A percentile compares a stretch with the other conserved stretches of the same genome.
These are phyloP conservation scores for Cronartium quercuum DNA, from an alignment of 1,284 basidiomycete species.

Conservation along the genomic window DNA sequence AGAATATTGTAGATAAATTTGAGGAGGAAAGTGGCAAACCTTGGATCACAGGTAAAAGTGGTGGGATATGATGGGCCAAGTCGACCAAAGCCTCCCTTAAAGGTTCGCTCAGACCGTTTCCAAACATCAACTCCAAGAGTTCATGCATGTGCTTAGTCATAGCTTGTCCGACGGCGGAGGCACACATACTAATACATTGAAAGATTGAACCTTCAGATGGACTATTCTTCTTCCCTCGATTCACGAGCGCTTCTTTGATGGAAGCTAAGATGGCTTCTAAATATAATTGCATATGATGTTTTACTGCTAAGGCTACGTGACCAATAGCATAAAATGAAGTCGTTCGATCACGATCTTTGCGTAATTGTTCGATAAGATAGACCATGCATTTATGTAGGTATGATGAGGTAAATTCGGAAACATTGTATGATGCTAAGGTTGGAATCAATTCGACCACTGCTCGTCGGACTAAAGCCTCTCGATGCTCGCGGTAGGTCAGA, in stretches of 20 bases:
- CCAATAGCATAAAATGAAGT: constrained; percentile 95
- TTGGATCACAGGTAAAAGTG: constrained; percentile 85
- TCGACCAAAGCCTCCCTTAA: constrained; percentile 77
- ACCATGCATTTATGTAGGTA: constrained; percentile 88
- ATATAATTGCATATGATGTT: constrained; percentile 91
- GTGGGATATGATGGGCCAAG: constrained; percentile 82
- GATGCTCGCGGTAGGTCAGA: constrained; percentile 75
- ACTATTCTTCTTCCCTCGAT: constrained; percentile 83
- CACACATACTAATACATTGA: constrained; percentile 94
- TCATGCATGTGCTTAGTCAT: constrained; percentile 93
- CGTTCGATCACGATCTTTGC: constrained; percentile 80
- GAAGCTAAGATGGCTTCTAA: constrained; percentile 84
- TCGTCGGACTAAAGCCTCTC: constrained; percentile 77
- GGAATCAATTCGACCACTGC: constrained; percentile 92
- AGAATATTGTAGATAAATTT: constrained; percentile 41
- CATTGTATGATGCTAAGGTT: constrained; percentile 86
- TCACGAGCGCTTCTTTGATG: constrained; percentile 79
- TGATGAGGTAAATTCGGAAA: constrained; percentile 78
- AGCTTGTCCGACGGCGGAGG: constrained; percentile 89
- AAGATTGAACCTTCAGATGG: constrained; percentile 93
- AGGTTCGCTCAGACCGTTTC: constrained; percentile 84
- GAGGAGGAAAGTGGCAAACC: constrained; percentile 54
- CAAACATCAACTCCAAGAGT: constrained; percentile 93
- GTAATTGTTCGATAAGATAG: constrained; percentile 76
- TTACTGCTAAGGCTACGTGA: constrained; percentile 83